Base-by-base conservation (phyloP, 2,329 filamentous ascomycete genomes). In the Ceratocystis cacaofunesta region DNA sequence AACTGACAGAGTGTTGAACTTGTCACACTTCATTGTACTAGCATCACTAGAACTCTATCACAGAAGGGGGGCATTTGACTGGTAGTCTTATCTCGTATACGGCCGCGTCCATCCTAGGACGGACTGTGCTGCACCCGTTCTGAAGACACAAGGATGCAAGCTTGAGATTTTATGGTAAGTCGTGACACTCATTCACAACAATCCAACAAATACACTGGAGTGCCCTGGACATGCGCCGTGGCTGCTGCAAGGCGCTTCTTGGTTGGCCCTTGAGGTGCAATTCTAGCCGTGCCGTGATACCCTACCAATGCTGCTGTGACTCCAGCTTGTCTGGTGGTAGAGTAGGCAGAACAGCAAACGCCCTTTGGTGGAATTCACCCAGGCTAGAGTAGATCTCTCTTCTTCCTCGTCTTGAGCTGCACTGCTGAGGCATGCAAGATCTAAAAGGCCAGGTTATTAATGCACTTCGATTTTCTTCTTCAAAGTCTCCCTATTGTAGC, bases 371-470 rank as follows among this genome's bases (percentile, higher is more conserved):
- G 25, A 3, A 10, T 36, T n/a, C n/a, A 36, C n/a, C 1, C 7
- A 52, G 48, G 48, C 22, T 52, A 10, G 48, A 52, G 25, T 52
- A 15, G 25, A 28, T 52, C 1, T 50, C 19, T 50, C 48, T 17
- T 28, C 52, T 32, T 58, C 4, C 28, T 58, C 55, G 55, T n/a
- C 28, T 58, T 30, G 55, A 58, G 22, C 25, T 58, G 25, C 19
- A 8, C 55, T 58, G 28, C 17, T 15, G 28, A 32, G 55, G 55
- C 55, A 19, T 58, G 55, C 55, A 58, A 36, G 8, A 7, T 19
- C 55, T 58, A 36, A 15, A 58, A 58, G 28, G 55, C 55, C 55
- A 58, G 55, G 55, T 58, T 58, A 30, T 58, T 58, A 17, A 64
- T 12, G 8, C 63, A 32, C 63, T 50, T 32, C 36, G 60, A 44